These are phyloP conservation scores for Ustilago hordei DNA, from an alignment of 1,284 basidiomycete genomes.

Conservation along the genomic window DNA sequence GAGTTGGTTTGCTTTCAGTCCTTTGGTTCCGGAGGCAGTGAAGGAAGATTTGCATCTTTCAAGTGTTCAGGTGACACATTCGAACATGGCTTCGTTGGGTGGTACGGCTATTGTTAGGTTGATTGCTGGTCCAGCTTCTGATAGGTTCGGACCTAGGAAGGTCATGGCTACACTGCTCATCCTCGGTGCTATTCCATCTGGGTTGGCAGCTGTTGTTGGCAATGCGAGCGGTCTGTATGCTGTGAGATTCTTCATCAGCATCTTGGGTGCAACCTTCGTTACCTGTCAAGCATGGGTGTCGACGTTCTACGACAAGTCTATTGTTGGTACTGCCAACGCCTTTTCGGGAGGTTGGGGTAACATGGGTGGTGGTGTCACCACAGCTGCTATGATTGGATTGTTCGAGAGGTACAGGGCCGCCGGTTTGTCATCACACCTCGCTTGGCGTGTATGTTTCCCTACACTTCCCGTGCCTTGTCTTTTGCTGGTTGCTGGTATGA, in stretches of 20 bases:
- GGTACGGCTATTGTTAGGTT: slow-evolving; percentile 74
- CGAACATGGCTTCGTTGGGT: slow-evolving; percentile 75
- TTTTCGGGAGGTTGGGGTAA: slow-evolving; percentile 72
- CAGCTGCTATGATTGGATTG: slow-evolving; percentile 74
- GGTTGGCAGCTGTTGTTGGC: slow-evolving; percentile 74
- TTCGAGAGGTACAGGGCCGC: slow-evolving; percentile 72
- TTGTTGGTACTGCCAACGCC: slow-evolving; percentile 73
- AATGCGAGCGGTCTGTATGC: slow-evolving; percentile 73
- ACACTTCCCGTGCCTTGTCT: slow-evolving; percentile 76
- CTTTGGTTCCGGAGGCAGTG: slow-evolving; percentile 76
- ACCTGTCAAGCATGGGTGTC: slow-evolving; percentile 76
- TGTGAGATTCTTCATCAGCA: slow-evolving; percentile 73
- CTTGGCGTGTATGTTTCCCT: slow-evolving; percentile 76
- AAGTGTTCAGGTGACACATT: slow-evolving; percentile 73
- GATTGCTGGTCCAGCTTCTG: slow-evolving; percentile 75
- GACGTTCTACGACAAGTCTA: slow-evolving; percentile 75
- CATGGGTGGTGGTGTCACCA: slow-evolving; percentile 73
- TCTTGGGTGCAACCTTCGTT: slow-evolving; percentile 77
- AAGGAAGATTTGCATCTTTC: slow-evolving; percentile 75
- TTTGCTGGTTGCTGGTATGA: slow-evolving; percentile 72
- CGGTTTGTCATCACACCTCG: slow-evolving; percentile 72
- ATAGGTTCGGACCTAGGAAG: slow-evolving; percentile 74
- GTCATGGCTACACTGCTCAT: slow-evolving; percentile 76
- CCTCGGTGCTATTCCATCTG: slow-evolving; percentile 77
- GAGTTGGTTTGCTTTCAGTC: slow-evolving; percentile 78